Evolutionary conservation across 1,284 basidiomycete species (phyloP).

Genomic region (Austroboletus novae-zelandiae): DNA sequence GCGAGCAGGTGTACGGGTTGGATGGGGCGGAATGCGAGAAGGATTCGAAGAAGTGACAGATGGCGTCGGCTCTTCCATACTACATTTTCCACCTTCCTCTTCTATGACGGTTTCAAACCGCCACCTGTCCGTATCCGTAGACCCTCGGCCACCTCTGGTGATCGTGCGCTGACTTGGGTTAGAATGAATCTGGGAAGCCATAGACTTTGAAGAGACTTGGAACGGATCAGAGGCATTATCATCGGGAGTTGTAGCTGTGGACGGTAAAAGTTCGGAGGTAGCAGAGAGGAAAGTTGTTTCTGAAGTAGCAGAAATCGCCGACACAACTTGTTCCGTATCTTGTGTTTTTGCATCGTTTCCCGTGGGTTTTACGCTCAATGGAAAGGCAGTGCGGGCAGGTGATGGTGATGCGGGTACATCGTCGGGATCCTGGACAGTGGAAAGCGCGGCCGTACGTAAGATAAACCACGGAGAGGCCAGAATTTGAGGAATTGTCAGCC

Average conservation of each 20-base stretch:
- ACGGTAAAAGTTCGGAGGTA: constrained; percentile 50
- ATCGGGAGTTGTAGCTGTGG: constrained; percentile 57
- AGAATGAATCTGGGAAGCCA: constrained; percentile 39
- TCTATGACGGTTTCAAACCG: constrained; percentile 48
- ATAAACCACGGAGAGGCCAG: constrained; percentile 91
- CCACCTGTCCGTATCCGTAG: constrained; percentile 10
- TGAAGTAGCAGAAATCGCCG: constrained; percentile 44
- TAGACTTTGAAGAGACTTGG: constrained; percentile 18
- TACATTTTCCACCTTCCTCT: constrained; percentile 34
- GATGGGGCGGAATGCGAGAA: constrained; percentile 54
- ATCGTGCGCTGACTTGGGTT: constrained; percentile 55
- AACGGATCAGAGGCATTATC: constrained; percentile 44
- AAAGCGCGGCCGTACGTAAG: constrained; percentile 37
- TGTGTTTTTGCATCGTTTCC: constrained; percentile 30
- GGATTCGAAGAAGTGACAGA: constrained; percentile 17
- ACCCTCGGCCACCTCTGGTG: constrained; percentile 17
- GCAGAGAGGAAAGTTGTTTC: constrained; percentile 54
- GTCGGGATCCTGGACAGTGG: constrained; percentile 34
- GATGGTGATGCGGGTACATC: constrained; percentile 28
- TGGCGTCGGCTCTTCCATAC: constrained; percentile 4
- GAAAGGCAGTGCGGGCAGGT: constrained; percentile 23
- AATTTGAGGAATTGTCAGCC: constrained; percentile 83
- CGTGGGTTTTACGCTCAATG: constrained; percentile 17
- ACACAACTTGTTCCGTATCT: constrained; percentile 44
- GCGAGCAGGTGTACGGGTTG: constrained; percentile 85